Base-by-base conservation (phyloP, 2,329 filamentous ascomycete genomes). In the Orbilia javanica region DNA sequence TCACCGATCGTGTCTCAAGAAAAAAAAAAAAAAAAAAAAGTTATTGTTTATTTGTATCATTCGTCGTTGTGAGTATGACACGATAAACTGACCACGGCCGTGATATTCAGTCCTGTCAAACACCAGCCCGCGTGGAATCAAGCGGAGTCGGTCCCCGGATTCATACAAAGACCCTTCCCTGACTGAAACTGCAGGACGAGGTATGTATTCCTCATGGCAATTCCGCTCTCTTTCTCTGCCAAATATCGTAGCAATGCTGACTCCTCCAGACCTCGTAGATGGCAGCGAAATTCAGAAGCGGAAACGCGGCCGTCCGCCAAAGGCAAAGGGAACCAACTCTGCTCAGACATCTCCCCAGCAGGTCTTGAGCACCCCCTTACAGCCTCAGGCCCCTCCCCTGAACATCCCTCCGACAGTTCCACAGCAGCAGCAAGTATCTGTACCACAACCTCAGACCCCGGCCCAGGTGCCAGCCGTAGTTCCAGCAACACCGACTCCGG, bases 71-170 rank as follows among this genome's bases (percentile, higher is more conserved):
- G n/a, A 60, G 42, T 34, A 42, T 60, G 62, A 75, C 57, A 52
- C 48, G 39, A 63, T 75, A 70, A 60, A 68, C 73, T 50, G 22
- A 50, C 44, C 67, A 81, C 82, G 79, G 82, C 79, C 63, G 79
- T 39, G 25, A 42, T 15, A 81, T 82, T 79, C 81, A 83, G 82
- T 83, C 85, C 80, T 84, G 84, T 84, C 84, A 85, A 84, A 86
- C 85, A 84, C 86, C 84, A 87, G 86, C 83, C 85, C 90, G 80
- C 90, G 92, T 84, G 92, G 92, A 81, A 86, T 91, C 82, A 96
- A 96, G 87, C 89, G 93, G 84, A 92, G 89, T 87, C 90, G 92
- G 80, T 94, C 93, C 80, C 91, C 92, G 82, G 86, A 86, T 81
- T 81, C 84, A 76, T 89, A 90, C 85, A 87, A 87, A 84, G 88